A percentile compares a stretch with the other conserved stretches of the same genome.
Conservation (phyloP, 305 asterid genomes). For the Salvia sclarea region DNA sequence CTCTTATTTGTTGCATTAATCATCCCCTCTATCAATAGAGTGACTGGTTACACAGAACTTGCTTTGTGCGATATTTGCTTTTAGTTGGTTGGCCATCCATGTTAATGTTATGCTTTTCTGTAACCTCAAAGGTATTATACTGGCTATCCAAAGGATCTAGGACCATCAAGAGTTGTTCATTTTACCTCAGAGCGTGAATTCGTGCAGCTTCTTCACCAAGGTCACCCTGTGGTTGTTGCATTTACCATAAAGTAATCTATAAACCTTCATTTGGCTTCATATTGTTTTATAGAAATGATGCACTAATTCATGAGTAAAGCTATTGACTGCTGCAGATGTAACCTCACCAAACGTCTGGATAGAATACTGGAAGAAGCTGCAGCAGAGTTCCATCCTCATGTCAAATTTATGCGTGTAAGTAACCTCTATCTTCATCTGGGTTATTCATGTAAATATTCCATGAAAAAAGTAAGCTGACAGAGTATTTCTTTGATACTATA, state of each 20-base stretch:
- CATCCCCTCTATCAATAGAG: background rate
- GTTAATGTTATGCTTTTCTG: background rate
- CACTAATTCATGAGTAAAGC: background rate
- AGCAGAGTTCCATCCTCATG: slow-evolving; percentile 79
- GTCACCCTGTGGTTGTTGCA: slow-evolving; percentile 89
- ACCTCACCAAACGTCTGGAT: slow-evolving; percentile 87
- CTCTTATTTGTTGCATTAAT: background rate
- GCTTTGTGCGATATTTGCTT: background rate
- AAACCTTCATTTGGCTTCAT: slow-evolving; percentile 21
- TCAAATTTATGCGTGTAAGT: slow-evolving; percentile 90
- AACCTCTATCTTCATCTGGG: slow-evolving; percentile 17
- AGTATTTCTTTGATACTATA: background rate
- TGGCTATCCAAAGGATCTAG: slow-evolving; percentile 91
- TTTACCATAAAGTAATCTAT: slow-evolving; percentile 79
- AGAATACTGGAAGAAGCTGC: slow-evolving; percentile 90
- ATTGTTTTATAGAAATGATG: background rate
- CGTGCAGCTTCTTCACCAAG: slow-evolving; percentile 91
- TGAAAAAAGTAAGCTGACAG: background rate
- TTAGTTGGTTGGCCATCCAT: background rate
- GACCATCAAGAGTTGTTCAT: slow-evolving; percentile 77
- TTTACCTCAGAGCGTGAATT: slow-evolving; percentile 91
- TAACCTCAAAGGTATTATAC: slow-evolving; percentile 68
- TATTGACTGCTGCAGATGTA: slow-evolving; percentile 53
- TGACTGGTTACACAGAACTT: background rate
- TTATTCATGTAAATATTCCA: background rate